Base-by-base conservation (phyloP, 1,284 basidiomycete species). In the Ganoderma sinense region DNA sequence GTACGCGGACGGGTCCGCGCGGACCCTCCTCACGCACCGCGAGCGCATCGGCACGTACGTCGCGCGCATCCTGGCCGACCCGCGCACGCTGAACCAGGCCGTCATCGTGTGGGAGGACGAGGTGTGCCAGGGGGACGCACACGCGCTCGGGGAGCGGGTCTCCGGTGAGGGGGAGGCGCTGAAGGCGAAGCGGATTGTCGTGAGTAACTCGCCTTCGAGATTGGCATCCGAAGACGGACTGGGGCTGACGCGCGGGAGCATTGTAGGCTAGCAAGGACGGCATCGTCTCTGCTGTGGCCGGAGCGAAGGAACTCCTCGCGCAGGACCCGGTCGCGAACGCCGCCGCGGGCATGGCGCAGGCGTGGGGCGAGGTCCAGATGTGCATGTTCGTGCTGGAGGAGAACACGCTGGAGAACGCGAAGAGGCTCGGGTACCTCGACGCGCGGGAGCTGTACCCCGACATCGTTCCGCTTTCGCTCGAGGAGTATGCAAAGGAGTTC, bases 71-170 rank as follows among this genome's bases (percentile, higher is more conserved):
- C 53, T 78, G 60, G 69, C 66, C 2, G 78, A 80, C 56, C 65
- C 72, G 33, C 73, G 78, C 8, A 78, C 78, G n/a, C 63, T 76
- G 41, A 75, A 79, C 66, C 66, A 65, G 16, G 73, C 76, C 62
- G 75, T 80, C 16, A 76, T 79, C 64, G 68, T 75, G 11, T 78
- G 77, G 76, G 72, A 75, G n/a, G 76, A 79, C 66, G 73, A 78
- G 64, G 63, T 74, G 4, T 73, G 76, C 4, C 72, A 71, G 62
- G 14, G 39, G 4, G 70, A 75, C 23, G 69, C 68, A 20, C 61
- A 65, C 51, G 69, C 68, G 65, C 65, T 75, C 53, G 71, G 68
- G 4, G 74, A 74, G 66, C 48, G 62, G 3, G 40, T 65, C 8
- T 71, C 71, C 1, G 74, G 74, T 0, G 74, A 75, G n/a, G 74